Percentiles rank a stretch among this genome's conserved stretches.
phyloP scores from a whole-genome alignment of 768 basidiomycete species.

The Tephrocybe sp. region DNA sequence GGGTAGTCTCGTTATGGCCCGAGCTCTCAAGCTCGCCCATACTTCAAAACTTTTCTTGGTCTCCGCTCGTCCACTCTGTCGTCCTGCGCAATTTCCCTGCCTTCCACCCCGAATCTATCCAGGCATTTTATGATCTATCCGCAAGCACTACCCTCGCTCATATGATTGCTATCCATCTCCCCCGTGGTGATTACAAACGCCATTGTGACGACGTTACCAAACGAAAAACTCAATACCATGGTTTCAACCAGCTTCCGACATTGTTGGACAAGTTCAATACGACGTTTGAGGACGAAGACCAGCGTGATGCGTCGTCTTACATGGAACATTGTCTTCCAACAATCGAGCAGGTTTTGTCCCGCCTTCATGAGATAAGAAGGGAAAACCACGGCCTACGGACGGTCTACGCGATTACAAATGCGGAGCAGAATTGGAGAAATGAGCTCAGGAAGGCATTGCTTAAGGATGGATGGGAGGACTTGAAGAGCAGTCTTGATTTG shows the following conservation, averaged over 20 bases:
- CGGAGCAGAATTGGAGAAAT: conserved; percentile 38
- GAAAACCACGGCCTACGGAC: conserved; percentile 23
- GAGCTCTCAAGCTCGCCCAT: conserved; percentile 45
- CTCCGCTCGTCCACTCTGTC: conserved; percentile 51
- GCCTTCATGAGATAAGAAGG: conserved; percentile 26
- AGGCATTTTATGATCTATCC: conserved; percentile 16
- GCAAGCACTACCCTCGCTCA: conserved; percentile 30
- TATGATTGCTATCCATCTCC: conserved; percentile 52
- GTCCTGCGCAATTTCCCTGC: conserved; percentile 46
- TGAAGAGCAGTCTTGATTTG: conserved; percentile 40
- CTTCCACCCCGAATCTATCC: conserved; percentile 32
- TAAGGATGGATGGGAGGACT: conserved; percentile 48
- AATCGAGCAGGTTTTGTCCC: conserved; percentile 32
- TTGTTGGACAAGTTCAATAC: conserved; percentile 41
- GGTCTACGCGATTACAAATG: conserved; percentile 46
- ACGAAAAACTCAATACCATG: conserved; percentile 45
- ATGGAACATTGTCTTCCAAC: conserved; percentile 35
- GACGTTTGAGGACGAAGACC: conserved; percentile 12
- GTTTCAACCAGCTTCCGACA: conserved; percentile 42
- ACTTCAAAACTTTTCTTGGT: conserved; percentile 57
- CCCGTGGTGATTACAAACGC: conserved; percentile 54
- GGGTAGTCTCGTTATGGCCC: conserved; percentile 42
- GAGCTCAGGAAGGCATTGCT: conserved; percentile 34
- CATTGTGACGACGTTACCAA: conserved; percentile 50
- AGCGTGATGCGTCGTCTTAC: conserved; percentile 31